Base-by-base conservation (phyloP, 2,329 filamentous ascomycete species). In the Penicillium thymicola region DNA sequence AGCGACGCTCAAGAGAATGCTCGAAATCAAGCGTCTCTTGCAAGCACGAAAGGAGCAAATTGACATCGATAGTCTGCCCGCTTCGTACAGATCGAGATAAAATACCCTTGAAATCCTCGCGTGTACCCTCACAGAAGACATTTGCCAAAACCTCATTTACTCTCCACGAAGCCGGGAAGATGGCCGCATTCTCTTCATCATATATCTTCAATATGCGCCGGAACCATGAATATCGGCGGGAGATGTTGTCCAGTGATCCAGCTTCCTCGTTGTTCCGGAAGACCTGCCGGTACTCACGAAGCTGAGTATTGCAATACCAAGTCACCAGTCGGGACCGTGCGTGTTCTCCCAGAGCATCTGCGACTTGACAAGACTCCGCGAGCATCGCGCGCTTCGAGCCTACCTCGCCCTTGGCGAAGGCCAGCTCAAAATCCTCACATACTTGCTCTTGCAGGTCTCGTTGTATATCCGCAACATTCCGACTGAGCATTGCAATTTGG, bases 11-110 rank as follows among this genome's bases (percentile, higher is more conserved):
- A 13, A 99, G 80, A 57, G 84, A 88, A 70, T 97, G 92, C 75
- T 99, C 94, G 71, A 99, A 99, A 70, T 99, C 91, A 65, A 99
- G 84, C 0, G 94, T 99, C 72, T 97, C 92, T 69, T 97, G 93
- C 62, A 97, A 76, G 72, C 93, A 97, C 36, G 88, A 90, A 23
- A 97, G 81, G 34, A 97, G 77, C 47, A 97, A 77, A 67, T 96
- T 93, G 62, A 97, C 93, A 70, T 97, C 92, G 42, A 97, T 82
- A 58, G 87, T 89, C 72, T 87, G 85, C 2, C 90, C 90, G 57
- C 86, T 85, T 56, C 92, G 85, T 82, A 94, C 93, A 61, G 90
- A 93, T 64, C 88, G 87, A 70, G 96, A 91, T 57, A 99, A 75
- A 45, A 97, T 97, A 6, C 87, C 89, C 75, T 92, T 96, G 79